A percentile compares a stretch with the other conserved stretches of the same genome.
These are phyloP conservation scores for Zygosaccharomyces kombuchaensis DNA, from an alignment of 805 yeast genomes.

Conservation along the genomic window DNA sequence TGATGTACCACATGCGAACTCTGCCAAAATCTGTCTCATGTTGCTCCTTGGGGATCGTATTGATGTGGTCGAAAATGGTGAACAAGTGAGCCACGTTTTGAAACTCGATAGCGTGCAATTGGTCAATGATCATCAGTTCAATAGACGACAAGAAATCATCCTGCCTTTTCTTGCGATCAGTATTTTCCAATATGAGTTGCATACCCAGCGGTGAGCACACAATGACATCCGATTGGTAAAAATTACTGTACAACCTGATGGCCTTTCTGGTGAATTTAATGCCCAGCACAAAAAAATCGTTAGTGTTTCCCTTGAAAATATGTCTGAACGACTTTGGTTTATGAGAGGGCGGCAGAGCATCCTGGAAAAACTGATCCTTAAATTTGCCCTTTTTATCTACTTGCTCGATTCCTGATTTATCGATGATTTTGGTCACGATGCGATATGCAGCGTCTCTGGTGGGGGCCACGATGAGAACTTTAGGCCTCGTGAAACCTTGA, in stretches of 20 bases:
- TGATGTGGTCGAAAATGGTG: constrained; percentile 61
- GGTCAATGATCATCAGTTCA: constrained; percentile 76
- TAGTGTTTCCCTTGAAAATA: constrained; percentile 81
- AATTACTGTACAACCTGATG: constrained; percentile 75
- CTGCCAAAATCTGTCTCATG: constrained; percentile 87
- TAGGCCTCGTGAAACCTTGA: constrained; percentile 95
- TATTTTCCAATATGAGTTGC: constrained; percentile 68
- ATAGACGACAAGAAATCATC: constrained; percentile 84
- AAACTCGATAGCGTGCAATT: constrained; percentile 79
- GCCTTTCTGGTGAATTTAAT: constrained; percentile 85
- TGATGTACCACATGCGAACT: constrained; percentile 87
- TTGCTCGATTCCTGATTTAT: constrained; percentile 63
- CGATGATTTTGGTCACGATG: constrained; percentile 57
- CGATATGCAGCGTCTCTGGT: constrained; percentile 75
- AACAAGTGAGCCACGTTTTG: constrained; percentile 91
- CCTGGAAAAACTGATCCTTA: constrained; percentile 59
- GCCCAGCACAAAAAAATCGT: constrained; percentile 91
- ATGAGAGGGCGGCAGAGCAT: constrained; percentile 40
- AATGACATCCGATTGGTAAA: constrained; percentile 79
- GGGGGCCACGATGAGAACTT: constrained; percentile 76
- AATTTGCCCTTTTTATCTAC: constrained; percentile 80
- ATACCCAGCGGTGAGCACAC: constrained; percentile 91
- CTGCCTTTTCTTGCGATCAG: constrained; percentile 53
- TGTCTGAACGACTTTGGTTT: constrained; percentile 84
- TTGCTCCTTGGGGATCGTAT: constrained; percentile 71